phyloP scores from a whole-genome alignment of 2,329 filamentous ascomycete species.

The Apiospora sp. region DNA sequence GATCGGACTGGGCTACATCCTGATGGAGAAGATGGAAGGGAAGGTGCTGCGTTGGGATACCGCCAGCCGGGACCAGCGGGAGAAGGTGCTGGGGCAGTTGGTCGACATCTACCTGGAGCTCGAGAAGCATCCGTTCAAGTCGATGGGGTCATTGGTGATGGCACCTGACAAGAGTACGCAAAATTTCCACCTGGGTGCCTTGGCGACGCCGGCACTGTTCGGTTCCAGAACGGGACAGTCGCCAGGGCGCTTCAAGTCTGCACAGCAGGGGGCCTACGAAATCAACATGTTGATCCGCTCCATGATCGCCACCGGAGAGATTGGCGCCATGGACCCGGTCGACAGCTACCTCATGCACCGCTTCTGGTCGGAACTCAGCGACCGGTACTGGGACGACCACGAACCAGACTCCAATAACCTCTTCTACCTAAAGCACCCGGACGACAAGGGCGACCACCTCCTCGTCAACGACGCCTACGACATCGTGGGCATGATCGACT shows the following conservation, averaged over 20 bases:
- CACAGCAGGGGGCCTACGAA: neutral
- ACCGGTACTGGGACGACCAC: conserved; percentile 31
- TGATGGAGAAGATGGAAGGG: conserved; percentile 51
- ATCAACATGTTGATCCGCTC: conserved; percentile 33
- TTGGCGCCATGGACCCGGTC: conserved; percentile 30
- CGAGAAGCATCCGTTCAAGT: conserved; percentile 42
- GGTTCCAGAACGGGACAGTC: neutral
- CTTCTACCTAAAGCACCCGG: conserved; percentile 52
- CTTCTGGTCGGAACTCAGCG: conserved; percentile 34
- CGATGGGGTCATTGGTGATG: conserved; percentile 33
- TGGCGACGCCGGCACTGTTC: neutral
- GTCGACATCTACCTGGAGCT: conserved; percentile 44
- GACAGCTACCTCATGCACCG: conserved; percentile 37
- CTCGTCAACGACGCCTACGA: conserved; percentile 48
- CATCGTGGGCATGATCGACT: conserved; percentile 54
- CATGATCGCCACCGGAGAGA: conserved; percentile 39
- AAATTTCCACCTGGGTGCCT: neutral
- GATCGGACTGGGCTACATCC: conserved; percentile 49
- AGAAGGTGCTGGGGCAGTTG: conserved; percentile 43
- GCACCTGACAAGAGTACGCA: neutral
- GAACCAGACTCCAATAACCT: conserved; percentile 16
- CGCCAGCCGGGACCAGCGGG: conserved; percentile 38
- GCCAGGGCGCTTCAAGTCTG: neutral
- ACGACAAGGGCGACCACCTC: conserved; percentile 56
- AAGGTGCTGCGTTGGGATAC: conserved; percentile 44